Base-by-base conservation (phyloP, 1,284 basidiomycete genomes). In the Porogramme epimiltina region DNA sequence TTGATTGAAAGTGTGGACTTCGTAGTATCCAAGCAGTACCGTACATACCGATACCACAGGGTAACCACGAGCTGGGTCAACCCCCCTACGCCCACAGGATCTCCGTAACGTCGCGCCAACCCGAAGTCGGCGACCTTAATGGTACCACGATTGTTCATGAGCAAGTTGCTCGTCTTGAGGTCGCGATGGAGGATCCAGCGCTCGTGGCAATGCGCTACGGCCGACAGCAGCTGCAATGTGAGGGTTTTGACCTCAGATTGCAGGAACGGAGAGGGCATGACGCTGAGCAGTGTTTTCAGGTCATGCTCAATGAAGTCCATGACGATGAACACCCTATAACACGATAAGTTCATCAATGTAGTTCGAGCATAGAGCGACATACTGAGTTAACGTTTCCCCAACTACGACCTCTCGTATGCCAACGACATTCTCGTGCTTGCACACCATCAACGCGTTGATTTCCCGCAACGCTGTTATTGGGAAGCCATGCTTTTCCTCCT, bases 291-390 rank as follows among this genome's bases (percentile, higher is more conserved):
- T 1, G 95, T 92, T 73, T 99, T 99, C 66, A 99, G 86, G 70
- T 99, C 96, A 70, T 99, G 97, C 72, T 99, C 97, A 67, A 99
- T 95, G 67, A 99, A 99, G 66, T 98, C 96, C 95, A 98, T 98
- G 26, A 98, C 95, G 56, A 99, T 94, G 72, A 95, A 99, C 49
- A 98, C 93, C 77, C 93, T 95, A 77, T 33, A 28, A 28, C 16
- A 58, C 40, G 47, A 31, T 23, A 28, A 28, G 31, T 31, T 2
- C 10, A 18, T 16, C 18, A 19, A 3, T 10, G 18, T 3, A 9
- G 28, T 2, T 3, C 4, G 19, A 31, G 16, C 4, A 31, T 25
- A 31, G 38, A 20, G 40, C 10, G 13, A 40, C 95, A 78, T 73
- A 98, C 95, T 99, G 96, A 58, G 95, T 98, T 64, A 99, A 75